Percentiles rank a stretch among this genome's conserved stretches.
Conservation (phyloP, 2,329 filamentous ascomycete genomes). For the Sporothrix pseudoabietina region DNA sequence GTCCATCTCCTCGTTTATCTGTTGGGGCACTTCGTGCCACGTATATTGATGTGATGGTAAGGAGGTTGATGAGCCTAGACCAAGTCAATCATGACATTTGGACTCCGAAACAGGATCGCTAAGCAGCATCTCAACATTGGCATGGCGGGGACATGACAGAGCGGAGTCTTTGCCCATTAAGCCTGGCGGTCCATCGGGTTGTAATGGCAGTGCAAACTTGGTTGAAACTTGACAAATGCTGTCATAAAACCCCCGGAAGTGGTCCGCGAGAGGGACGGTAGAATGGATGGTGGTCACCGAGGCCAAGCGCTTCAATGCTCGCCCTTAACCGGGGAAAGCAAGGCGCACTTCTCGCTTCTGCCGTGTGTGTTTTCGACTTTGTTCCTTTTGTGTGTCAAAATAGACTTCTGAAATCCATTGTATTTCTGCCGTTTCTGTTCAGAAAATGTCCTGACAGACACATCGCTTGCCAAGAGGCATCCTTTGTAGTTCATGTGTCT, state of each 20-base stretch:
- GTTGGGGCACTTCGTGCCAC: not conserved
- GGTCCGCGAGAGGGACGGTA: not conserved
- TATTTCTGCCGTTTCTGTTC: not conserved
- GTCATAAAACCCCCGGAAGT: slow-evolving; percentile 16
- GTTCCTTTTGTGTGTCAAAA: slow-evolving; percentile 5
- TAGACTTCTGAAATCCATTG: not conserved
- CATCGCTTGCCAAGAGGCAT: slow-evolving; percentile 6
- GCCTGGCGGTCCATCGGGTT: not conserved
- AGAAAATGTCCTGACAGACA: not conserved
- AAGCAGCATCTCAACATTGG: not conserved
- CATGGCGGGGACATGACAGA: not conserved
- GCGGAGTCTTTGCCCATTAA: not conserved
- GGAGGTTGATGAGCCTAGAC: not conserved
- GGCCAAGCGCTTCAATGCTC: not conserved
- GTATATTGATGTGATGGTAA: not conserved
- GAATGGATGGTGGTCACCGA: not conserved
- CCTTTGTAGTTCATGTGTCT: not conserved
- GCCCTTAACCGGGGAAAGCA: not conserved
- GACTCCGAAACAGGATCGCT: slow-evolving; percentile 16
- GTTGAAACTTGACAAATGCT: slow-evolving; percentile 28
- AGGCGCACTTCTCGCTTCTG: not conserved
- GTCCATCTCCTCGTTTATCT: slow-evolving; percentile 2
- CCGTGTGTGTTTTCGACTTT: not conserved
- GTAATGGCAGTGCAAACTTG: not conserved
- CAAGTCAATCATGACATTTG: not conserved